phyloP scores from a whole-genome alignment of 805 yeast species.

The Candida wancherniae region DNA sequence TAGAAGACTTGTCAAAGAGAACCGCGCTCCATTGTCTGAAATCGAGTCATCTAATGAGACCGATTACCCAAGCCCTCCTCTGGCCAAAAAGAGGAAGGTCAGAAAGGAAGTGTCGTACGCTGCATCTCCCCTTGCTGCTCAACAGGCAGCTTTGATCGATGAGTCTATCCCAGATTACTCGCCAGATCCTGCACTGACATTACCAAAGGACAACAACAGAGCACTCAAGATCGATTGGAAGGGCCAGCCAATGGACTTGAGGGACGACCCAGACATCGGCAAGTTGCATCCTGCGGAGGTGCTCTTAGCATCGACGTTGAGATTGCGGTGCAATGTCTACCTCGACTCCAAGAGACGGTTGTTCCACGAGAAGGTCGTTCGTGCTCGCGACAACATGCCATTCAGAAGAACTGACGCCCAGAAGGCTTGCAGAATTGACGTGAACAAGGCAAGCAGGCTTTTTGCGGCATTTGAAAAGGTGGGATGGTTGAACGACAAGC shows the following conservation, averaged over 20 bases:
- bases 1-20: conserved; percentile 48
- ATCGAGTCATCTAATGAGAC: conserved; percentile 4
- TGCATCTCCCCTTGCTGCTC: conserved; percentile 36
- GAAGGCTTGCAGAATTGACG: conserved; percentile 95
- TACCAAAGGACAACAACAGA: conserved; percentile 63
- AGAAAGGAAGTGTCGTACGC: conserved; percentile 25
- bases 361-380: conserved; percentile 81
- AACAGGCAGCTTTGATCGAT: conserved; percentile 53
- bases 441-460: conserved; percentile 88
- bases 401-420: conserved; percentile 97
- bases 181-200: conserved; percentile 54
- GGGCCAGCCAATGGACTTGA: conserved; percentile 93
- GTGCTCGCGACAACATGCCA: conserved; percentile 64
- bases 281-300: conserved; percentile 91
- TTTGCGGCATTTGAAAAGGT: conserved; percentile 87
- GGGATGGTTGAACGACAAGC: conserved; percentile 83
- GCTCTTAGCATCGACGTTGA: conserved; percentile 75
- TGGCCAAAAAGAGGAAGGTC: conserved; percentile 39
- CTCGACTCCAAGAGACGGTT: conserved; percentile 65
- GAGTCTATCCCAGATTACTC: conserved; percentile 75
- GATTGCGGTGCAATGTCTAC: conserved; percentile 84
- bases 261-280: conserved; percentile 64
- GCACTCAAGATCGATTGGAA: conserved; percentile 93
- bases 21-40: conserved; percentile 6
- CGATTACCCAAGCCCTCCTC: conserved; percentile 24